Evolutionary conservation across 192 early-diverging fungal species (phyloP), one percentile per base, ranked within the genome.

Genomic region (Umbelopsis sp.): DNA sequence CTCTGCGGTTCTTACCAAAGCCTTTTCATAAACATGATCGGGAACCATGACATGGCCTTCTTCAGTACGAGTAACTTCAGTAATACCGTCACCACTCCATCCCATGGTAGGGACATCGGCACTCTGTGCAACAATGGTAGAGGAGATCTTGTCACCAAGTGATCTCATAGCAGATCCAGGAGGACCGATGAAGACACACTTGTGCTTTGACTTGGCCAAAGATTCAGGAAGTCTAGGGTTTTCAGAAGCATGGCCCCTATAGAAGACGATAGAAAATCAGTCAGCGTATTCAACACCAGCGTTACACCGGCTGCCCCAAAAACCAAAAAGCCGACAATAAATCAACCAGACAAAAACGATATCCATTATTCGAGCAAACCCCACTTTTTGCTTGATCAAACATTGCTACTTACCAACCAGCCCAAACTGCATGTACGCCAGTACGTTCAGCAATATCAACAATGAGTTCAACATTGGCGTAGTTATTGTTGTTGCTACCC

Each of bases 71-170:
- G 71, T 81, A 36, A 91, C 93, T 53, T 91, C 86, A 22, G 83
- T 89, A 71, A 99, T 87, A 16, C 94, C 95, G 66, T 88, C 85
- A 69, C 97, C 97, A 78, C 88, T 91, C 97, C 97, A 99, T 52
- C 89, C 89, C 87, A 97, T 94, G 45, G 95, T 97, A 52, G 97
- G 97, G 31, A 99, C 96, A 47, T 97, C 79, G 44, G 97, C 97
- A 69, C 90, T 91, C 84, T 99, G 97, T 22, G 97, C 97, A 26
- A 99, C 97, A 72, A 99, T 97, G 6, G 97, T 98, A 29, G 97
- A 99, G 17, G 97, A 97, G 75, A 99, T 99, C 81, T 99, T 99
- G 83, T 99, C 97, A 71, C 97, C 97, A 38, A 99, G 84, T n/a
- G 96, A 92, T 52, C 97, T 91, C 97, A 99, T 99, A 43, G 97